Base-by-base conservation (phyloP, 2,329 filamentous ascomycete genomes). In the Paracoccidioides brasiliensis region DNA sequence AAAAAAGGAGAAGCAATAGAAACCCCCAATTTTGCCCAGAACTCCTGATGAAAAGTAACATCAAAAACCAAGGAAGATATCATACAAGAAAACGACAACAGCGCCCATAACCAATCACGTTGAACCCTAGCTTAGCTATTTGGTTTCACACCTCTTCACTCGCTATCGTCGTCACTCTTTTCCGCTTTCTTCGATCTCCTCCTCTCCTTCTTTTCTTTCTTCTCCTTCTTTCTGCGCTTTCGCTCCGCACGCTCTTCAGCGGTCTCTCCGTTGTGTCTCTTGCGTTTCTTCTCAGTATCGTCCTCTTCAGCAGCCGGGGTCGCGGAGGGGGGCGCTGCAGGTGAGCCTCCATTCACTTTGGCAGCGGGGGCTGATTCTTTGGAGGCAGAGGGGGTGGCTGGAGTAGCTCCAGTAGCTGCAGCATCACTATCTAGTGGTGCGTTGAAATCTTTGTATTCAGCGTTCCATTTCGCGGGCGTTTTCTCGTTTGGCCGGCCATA, bases 381-480 rank as follows among this genome's bases (percentile, higher is more conserved):
- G 6, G 44, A 59, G 40, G 60, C 57, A 30, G 66, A 61, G 6
- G 74, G 70, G 40, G 72, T 65, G 57, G 69, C 68, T 14, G 67
- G 63, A 6, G 74, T 67, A 40, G 77, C 71, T 5, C 72, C 69
- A 6, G 74, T 68, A 10, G 76, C 71, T 22, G 72, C 28, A 42
- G 69, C 48, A 72, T 72, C 74, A 57, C 59, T 72, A 60, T 64
- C 70, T 53, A 75, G 71, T 14, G 79, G 76, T 43, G 80, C 79
- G 66, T 80, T 84, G 76, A 84, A 95, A 76, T 97, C 93, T 74
- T 90, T 91, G 80, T 98, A 98, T 63, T 88, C 86, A 41, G 81
- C 75, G 64, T 87, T 90, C 93, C 93, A 98, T 75, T 93, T 88
- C 65, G 90, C 83, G 32, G 93, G 93, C 4, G 93, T 98, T 61